A percentile compares a stretch with the other conserved stretches of the same genome.
These are phyloP conservation scores for Firmiana major DNA, from an alignment of 345 rosid species.

Conservation along the genomic window DNA sequence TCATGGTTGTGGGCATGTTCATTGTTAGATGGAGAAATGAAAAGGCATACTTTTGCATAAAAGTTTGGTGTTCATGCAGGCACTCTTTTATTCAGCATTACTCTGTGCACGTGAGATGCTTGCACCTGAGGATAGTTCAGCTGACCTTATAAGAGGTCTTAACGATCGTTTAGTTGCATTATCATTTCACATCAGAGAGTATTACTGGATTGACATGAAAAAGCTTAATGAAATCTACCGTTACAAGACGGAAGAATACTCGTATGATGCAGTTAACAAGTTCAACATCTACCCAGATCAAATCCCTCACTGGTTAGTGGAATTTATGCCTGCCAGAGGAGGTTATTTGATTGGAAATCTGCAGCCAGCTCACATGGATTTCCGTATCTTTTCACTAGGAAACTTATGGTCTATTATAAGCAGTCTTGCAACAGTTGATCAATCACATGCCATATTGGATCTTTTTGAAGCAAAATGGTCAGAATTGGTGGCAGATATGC, in stretches of 20 bases:
- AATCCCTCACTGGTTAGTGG: slow-evolving; percentile 84
- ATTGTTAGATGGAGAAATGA: not conserved
- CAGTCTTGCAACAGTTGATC: slow-evolving; percentile 64
- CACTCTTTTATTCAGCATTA: slow-evolving; percentile 82
- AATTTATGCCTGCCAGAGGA: slow-evolving; percentile 73
- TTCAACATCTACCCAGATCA: slow-evolving; percentile 94
- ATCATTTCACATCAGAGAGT: slow-evolving; percentile 86
- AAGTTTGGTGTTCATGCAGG: slow-evolving; percentile 33
- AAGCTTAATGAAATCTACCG: slow-evolving; percentile 80
- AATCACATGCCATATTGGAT: slow-evolving; percentile 89
- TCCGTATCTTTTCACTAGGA: slow-evolving; percentile 88
- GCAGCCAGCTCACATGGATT: slow-evolving; percentile 97
- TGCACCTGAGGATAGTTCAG: slow-evolving; percentile 74
- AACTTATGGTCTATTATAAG: slow-evolving; percentile 79
- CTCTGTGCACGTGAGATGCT: slow-evolving; percentile 89
- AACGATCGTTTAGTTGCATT: slow-evolving; percentile 80
- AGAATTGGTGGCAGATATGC: slow-evolving; percentile 83
- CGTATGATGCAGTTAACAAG: slow-evolving; percentile 86
- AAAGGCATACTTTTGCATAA: not conserved
- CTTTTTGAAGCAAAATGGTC: slow-evolving; percentile 80
- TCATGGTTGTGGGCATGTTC: not conserved
- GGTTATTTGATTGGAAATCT: slow-evolving; percentile 84
- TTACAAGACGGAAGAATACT: slow-evolving; percentile 83
- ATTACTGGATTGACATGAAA: slow-evolving; percentile 81
- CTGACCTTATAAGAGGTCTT: slow-evolving; percentile 72